These are phyloP conservation scores for Artomyces pyxidatus DNA, from an alignment of 768 basidiomycete species.

Conservation along the genomic window DNA sequence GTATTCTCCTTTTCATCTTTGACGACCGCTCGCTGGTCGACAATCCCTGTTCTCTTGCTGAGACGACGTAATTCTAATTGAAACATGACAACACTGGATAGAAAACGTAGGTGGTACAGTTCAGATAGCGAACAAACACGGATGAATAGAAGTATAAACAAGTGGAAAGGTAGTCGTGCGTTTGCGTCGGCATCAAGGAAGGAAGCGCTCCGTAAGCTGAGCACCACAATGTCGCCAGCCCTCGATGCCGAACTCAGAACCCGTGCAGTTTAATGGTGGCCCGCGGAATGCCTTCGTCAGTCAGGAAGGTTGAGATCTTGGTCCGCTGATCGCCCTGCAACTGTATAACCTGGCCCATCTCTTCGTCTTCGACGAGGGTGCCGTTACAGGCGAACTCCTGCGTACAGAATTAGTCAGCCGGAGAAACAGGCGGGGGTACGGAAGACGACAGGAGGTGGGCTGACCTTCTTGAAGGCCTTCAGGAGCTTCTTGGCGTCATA, in stretches of 20 bases:
- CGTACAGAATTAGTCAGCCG: conserved; percentile 7
- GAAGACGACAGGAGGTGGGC: conserved; percentile 2
- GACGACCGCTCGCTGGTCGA: too few relatives aligned
- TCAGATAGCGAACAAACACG: not conserved
- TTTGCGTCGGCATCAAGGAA: not conserved
- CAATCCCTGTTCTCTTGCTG: too few relatives aligned
- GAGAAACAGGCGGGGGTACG: not conserved
- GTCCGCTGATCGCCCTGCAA: conserved; percentile 95
- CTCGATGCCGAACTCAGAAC: conserved; percentile 42
- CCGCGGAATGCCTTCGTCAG: conserved; percentile 72
- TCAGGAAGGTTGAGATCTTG: conserved; percentile 86
- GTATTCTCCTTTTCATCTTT: too few relatives aligned
- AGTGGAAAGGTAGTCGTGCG: not conserved
- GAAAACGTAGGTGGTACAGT: not conserved
- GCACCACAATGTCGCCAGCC: not conserved
- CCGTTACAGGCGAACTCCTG: conserved; percentile 99
- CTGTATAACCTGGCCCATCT: conserved; percentile 95
- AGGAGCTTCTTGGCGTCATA: conserved; percentile 97
- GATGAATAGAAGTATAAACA: not conserved
- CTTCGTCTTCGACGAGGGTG: conserved; percentile 90
- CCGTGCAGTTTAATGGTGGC: conserved; percentile 81
- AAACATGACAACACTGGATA: not conserved
- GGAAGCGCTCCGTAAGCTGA: not conserved
- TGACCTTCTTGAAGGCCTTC: conserved; percentile 97
- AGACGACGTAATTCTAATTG: too few relatives aligned